Evolutionary conservation across 129 eudicot species (phyloP), one percentile per base, ranked within the genome.

Genomic region (Flaveria ramosissima): DNA sequence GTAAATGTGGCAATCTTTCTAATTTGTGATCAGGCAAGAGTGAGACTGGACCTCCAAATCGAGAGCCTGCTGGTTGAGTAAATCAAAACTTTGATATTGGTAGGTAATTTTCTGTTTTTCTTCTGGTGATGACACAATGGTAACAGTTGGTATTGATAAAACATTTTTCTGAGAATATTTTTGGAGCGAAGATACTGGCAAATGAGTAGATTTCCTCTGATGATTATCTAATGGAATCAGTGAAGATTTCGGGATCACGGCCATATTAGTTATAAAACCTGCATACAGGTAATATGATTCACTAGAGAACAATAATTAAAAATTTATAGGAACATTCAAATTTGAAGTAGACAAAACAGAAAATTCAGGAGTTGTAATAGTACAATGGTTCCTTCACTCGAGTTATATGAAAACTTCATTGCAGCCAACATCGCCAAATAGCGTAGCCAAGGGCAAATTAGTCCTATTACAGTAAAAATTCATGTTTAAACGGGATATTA

Each of bases 221-320:
- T 81, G 74, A 61, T 36, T 74, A 57, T 36, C 62, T 50, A 14
- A 48, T 27, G 85, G 80, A 73, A 72, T 45, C 74, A 85, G 68
- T 41, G 85, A 74, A 36, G 83, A 77, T 48, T 63, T 81, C 9
- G 85, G 85, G 75, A 85, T 81, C 81, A 81, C 88, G 7, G 45
- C 51, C 78, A 85, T 45, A 63, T 85, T 85, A 1, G 88, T 77
- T 60, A 85, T 81, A 47, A 80, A 70, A 52, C 85, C 88, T 77
- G 77, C 75, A 39, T 36, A 48, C 14, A 16, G 24, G 27, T 74
- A 51, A 51, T 21, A 68, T 45, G 32, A 60, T 66, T 21, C 53
- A 41, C 45, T 32, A 20, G 7, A n/a, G 16, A 30, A 71, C 76
- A 71, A 51, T 4, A 43, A 11, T 74, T 13, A 21, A 8, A 41